These are phyloP conservation scores for Ceratobasidium sp. DNA, from an alignment of 1,284 basidiomycete genomes.

Conservation along the genomic window DNA sequence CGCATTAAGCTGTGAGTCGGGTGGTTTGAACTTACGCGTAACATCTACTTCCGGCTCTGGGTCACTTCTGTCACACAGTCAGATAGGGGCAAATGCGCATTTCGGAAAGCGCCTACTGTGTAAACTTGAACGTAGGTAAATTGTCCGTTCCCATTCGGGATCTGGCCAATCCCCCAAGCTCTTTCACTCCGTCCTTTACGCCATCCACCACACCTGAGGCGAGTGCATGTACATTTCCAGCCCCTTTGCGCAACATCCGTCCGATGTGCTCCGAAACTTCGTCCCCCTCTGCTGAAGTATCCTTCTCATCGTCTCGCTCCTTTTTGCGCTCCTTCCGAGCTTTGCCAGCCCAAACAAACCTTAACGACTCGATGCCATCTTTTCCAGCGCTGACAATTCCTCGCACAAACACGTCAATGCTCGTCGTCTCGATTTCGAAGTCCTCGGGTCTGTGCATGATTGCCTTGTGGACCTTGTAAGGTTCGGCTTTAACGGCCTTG, in stretches of 20 bases:
- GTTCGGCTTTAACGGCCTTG: constrained; percentile 63
- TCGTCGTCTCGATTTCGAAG: constrained; percentile 43
- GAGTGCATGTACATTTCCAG: constrained; percentile 29
- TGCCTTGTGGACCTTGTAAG: constrained; percentile 69
- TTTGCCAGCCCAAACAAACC: constrained; percentile 44
- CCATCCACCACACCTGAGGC: constrained; percentile 38
- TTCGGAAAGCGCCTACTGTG: constrained; percentile 15
- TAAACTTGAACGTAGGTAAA: constrained; percentile 36
- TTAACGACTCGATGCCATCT: constrained; percentile 40
- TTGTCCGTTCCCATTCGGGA: constrained; percentile 33
- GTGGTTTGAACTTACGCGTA: constrained; percentile 5
- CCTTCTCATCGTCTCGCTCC: constrained; percentile 65
- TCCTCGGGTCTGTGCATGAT: constrained; percentile 65
- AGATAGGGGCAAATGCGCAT: neutral
- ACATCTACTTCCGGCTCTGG: constrained; percentile 27
- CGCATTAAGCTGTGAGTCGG: neutral
- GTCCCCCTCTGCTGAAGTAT: constrained; percentile 37
- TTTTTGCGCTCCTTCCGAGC: constrained; percentile 59
- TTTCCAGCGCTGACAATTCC: constrained; percentile 37
- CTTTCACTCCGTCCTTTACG: constrained; percentile 35
- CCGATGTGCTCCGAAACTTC: constrained; percentile 39
- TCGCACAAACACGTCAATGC: constrained; percentile 35
- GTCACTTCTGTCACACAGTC: constrained; percentile 15
- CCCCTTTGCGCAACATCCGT: constrained; percentile 32
- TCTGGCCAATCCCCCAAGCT: constrained; percentile 30